Evolutionary conservation across 2,329 filamentous ascomycete genomes (phyloP).

Genomic region (Alternaria triticimaculans): DNA sequence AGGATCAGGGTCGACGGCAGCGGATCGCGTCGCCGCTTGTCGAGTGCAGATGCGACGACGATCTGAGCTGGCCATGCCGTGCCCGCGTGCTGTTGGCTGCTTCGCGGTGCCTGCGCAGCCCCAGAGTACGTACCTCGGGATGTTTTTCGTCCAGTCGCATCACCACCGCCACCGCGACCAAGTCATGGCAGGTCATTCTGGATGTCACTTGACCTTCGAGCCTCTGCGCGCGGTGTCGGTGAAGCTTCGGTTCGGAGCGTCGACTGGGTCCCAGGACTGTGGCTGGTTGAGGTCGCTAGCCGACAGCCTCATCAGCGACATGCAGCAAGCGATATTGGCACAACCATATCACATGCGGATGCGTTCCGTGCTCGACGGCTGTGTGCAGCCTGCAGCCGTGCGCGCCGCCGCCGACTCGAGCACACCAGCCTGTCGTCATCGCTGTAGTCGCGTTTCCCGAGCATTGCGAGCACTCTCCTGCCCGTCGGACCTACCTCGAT

Average conservation of each 20-base stretch:
- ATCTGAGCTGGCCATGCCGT: constrained; percentile 35
- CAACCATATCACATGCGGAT: constrained; percentile 22
- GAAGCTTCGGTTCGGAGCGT: constrained; percentile 18
- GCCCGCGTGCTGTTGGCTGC: constrained; percentile 18
- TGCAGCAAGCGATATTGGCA: constrained; percentile 38
- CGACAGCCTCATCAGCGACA: constrained; percentile 31
- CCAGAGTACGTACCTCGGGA: constrained; percentile 10
- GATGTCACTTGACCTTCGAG: constrained; percentile 24
- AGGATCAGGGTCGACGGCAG: constrained; percentile 26
- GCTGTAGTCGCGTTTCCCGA: background rate
- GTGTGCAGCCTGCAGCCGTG: constrained; percentile 22
- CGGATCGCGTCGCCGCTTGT: constrained; percentile 31
- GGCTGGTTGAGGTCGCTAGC: constrained; percentile 17
- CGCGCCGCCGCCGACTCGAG: constrained; percentile 12
- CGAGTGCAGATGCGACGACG: constrained; percentile 28
- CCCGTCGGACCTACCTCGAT: constrained; percentile 11
- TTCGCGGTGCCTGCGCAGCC: constrained; percentile 8
- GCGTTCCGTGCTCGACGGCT: constrained; percentile 27
- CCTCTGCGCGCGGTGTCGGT: constrained; percentile 16
- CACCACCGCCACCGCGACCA: constrained; percentile 12
- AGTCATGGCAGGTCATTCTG: background rate
- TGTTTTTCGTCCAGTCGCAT: constrained; percentile 17
- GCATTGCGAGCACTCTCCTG: background rate
- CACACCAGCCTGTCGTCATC: constrained; percentile 20
- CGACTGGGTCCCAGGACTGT: constrained; percentile 5